A percentile compares a stretch with the other conserved stretches of the same genome.
Conservation (phyloP, 208 protist species). For the Trypanosoma theileri region DNA sequence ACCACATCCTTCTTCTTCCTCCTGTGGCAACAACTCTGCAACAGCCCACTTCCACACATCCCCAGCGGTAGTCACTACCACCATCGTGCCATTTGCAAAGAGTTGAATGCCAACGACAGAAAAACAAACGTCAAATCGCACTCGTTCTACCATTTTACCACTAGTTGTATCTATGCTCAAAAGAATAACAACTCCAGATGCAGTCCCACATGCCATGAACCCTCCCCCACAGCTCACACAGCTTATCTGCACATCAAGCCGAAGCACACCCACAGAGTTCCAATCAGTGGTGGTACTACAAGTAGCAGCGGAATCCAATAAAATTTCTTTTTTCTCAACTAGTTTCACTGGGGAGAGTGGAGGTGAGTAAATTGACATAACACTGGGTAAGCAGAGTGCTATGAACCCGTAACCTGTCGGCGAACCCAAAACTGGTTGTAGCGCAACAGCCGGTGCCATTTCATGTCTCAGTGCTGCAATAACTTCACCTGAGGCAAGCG, state of each 20-base stretch:
- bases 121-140: conserved; percentile 84
- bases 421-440: conserved; percentile 28
- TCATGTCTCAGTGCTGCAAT: conserved; percentile 40
- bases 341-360: background rate
- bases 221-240: conserved; percentile 57
- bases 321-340: no score
- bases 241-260: conserved; percentile 37
- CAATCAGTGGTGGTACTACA: conserved; percentile 13
- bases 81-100: conserved; percentile 48
- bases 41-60: conserved; percentile 87
- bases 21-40: conserved; percentile 45
- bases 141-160: conserved; percentile 45
- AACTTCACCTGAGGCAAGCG: conserved; percentile 45
- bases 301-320: background rate
- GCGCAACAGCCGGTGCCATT: conserved; percentile 30
- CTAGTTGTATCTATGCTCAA: conserved; percentile 35
- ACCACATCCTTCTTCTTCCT: conserved; percentile 24
- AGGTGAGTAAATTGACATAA: conserved; percentile 39
- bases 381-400: conserved; percentile 35
- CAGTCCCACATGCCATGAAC: conserved; percentile 63
- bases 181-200: conserved; percentile 73
- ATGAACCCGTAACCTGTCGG: conserved; percentile 20
- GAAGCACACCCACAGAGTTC: conserved; percentile 26
- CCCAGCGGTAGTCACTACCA: conserved; percentile 72
- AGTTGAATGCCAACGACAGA: conserved; percentile 70